These are phyloP conservation scores for Ceratocystis lukuohia DNA, from an alignment of 2,329 filamentous ascomycete genomes.

Conservation along the genomic window DNA sequence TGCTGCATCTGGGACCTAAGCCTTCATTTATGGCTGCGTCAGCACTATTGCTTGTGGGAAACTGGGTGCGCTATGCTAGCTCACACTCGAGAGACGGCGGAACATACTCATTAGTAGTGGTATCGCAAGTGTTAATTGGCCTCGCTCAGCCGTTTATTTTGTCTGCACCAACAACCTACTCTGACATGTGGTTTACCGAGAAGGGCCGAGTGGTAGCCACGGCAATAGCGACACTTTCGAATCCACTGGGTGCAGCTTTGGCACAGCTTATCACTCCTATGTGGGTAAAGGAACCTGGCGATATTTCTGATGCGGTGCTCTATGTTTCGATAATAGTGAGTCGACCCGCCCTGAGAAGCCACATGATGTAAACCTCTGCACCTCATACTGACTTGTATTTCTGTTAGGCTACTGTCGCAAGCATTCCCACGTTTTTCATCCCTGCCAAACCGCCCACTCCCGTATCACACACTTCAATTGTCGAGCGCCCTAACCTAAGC, in stretches of 20 bases:
- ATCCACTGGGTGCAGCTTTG: constrained; percentile 77
- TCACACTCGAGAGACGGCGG: constrained; percentile 40
- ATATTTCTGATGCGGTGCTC: constrained; percentile 71
- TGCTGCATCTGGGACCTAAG: constrained; percentile 69
- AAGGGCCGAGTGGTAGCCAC: constrained; percentile 72
- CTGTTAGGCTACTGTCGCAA: constrained; percentile 44
- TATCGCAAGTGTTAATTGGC: constrained; percentile 82
- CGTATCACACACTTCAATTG: constrained; percentile 51
- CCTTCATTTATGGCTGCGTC: constrained; percentile 61
- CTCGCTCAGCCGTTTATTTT: constrained; percentile 87
- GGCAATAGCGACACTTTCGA: constrained; percentile 70
- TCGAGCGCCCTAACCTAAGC: constrained; percentile 40
- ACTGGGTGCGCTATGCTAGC: constrained; percentile 82
- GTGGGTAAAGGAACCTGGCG: constrained; percentile 47
- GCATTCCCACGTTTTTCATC: constrained; percentile 69
- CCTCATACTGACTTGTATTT: not conserved
- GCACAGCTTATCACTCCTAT: constrained; percentile 77
- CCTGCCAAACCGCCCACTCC: constrained; percentile 65
- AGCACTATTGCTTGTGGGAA: constrained; percentile 62
- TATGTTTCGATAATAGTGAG: constrained; percentile 71
- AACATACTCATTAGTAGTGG: constrained; percentile 65
- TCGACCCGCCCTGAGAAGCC: constrained; percentile 17
- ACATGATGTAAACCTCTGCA: not conserved
- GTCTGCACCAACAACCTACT: constrained; percentile 77
- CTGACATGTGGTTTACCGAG: constrained; percentile 80